Percentiles rank a stretch among this genome's conserved stretches.
These are phyloP conservation scores for Macrophomina pseudophaseolina DNA, from an alignment of 2,329 filamentous ascomycete genomes.

Conservation along the genomic window DNA sequence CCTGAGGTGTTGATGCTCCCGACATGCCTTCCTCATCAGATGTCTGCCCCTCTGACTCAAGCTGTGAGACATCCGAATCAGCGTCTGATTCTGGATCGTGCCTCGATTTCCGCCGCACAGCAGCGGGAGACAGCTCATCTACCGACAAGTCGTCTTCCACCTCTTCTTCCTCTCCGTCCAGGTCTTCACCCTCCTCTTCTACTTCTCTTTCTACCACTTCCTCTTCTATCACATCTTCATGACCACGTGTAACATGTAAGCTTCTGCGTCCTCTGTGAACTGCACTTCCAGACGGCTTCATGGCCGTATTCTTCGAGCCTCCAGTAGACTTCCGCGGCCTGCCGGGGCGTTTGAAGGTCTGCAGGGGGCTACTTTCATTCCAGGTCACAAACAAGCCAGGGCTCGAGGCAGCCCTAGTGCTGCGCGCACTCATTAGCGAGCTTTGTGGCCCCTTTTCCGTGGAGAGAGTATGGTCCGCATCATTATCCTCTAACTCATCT, in stretches of 20 bases:
- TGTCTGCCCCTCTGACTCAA: constrained; percentile 28
- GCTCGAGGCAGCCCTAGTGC: not conserved
- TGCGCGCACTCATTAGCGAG: not conserved
- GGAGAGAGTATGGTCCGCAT: constrained; percentile 25
- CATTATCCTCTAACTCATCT: constrained; percentile 29
- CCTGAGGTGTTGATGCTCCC: not conserved
- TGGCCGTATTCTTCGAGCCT: not conserved
- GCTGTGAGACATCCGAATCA: constrained; percentile 27
- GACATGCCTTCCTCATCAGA: constrained; percentile 12
- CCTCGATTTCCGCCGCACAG: not conserved
- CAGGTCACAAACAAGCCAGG: not conserved
- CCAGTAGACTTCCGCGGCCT: constrained; percentile 17
- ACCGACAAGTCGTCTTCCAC: constrained; percentile 25
- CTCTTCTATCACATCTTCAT: not conserved
- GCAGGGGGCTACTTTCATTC: not conserved
- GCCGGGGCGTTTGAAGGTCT: not conserved
- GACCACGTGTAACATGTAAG: not conserved
- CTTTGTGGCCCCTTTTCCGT: not conserved
- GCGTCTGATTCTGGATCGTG: not conserved
- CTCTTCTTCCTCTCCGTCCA: not conserved
- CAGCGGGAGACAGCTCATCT: constrained; percentile 16
- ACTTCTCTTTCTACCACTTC: not conserved
- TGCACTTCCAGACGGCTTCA: not conserved
- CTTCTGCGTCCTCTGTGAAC: not conserved
- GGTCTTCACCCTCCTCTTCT: not conserved